Conservation (phyloP, 2,329 filamentous ascomycete genomes). For the Lasiodiplodia citricola region DNA sequence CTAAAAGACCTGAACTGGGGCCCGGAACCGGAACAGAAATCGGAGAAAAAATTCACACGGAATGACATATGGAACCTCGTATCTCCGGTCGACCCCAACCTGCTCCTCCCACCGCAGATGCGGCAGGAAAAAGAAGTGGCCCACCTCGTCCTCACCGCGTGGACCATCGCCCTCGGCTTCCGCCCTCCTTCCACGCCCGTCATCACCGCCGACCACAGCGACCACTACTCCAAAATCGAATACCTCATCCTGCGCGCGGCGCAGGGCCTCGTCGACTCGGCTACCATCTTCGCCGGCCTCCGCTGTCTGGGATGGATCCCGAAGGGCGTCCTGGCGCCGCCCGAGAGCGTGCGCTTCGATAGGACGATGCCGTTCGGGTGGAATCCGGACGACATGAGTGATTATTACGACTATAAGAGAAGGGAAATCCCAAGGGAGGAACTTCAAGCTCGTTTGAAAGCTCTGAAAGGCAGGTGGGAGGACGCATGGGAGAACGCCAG, state of each 20-base stretch:
- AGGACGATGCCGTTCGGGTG: not conserved
- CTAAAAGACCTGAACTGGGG: not conserved
- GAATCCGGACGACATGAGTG: no score
- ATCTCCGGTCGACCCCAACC: not conserved
- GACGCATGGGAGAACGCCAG: no score
- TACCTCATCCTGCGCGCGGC: slow-evolving; percentile 2
- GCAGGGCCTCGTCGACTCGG: slow-evolving; percentile 29
- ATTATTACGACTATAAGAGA: no score
- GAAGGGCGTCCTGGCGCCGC: not conserved
- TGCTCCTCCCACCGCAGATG: not conserved
- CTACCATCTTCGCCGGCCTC: slow-evolving; percentile 31
- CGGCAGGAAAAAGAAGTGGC: not conserved
- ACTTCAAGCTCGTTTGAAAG: no score
- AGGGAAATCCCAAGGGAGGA: no score
- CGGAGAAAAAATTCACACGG: no score
- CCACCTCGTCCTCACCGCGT: slow-evolving; percentile 31
- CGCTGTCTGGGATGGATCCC: slow-evolving; percentile 27
- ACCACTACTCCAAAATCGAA: slow-evolving; percentile 13
- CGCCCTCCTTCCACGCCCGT: not conserved
- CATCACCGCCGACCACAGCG: not conserved
- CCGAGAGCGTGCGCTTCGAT: not conserved
- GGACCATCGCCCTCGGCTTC: slow-evolving; percentile 30
- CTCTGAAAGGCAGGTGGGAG: no score
- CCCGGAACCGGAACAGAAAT: no score
- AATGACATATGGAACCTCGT: not conserved